Evolutionary conservation across 1,284 basidiomycete species (phyloP), one percentile per base, ranked within the genome.

Genomic region (Cryptococcus sp.): DNA sequence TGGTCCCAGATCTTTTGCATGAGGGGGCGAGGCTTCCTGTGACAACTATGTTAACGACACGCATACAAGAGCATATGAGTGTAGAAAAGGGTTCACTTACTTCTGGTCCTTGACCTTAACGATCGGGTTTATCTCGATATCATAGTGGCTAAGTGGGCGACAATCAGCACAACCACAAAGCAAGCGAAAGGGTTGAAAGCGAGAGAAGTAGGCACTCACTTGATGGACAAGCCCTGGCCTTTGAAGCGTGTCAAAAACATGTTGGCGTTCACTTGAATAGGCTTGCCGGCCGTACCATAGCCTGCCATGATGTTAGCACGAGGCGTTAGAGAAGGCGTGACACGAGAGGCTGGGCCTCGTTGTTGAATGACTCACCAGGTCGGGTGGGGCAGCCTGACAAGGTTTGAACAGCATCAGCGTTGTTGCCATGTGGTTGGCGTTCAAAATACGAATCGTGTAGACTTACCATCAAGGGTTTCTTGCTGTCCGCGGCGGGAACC

Each of bases 81-180:
- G 10, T 2, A 20, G 45, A 11, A 13, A 29, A 15, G 45, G 38
- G 38, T 16, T 1, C 6, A 60, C 64, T 59, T 47, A 71, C 70
- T 73, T 75, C 49, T 69, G 64, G 54, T 65, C 69, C 43, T 68
- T 57, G n/a, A 63, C 63, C 55, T 70, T 72, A 51, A 75, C 73
- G 34, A 76, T 67, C 10, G 74, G 74, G 55, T 72, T 65, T 55
- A 78, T 75, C 34, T 72, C 72, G 16, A 76, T 64, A 48, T 78
- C 74, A 56, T 76, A 78, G 58, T 77, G 75, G 48, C 71, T 72
- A 44, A 4, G 23, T 40, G 8, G 23, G 25, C 39, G 16, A 57
- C 23, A n/a, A 48, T 13, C 47, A 41, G 54, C 54, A 6, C 29
- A 38, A 6, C 50, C n/a, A 23, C 25, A 13, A n/a, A n/a, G n/a